These are phyloP conservation scores for Leccinellum rugosiceps DNA, from an alignment of 768 basidiomycete species.

Conservation along the genomic window DNA sequence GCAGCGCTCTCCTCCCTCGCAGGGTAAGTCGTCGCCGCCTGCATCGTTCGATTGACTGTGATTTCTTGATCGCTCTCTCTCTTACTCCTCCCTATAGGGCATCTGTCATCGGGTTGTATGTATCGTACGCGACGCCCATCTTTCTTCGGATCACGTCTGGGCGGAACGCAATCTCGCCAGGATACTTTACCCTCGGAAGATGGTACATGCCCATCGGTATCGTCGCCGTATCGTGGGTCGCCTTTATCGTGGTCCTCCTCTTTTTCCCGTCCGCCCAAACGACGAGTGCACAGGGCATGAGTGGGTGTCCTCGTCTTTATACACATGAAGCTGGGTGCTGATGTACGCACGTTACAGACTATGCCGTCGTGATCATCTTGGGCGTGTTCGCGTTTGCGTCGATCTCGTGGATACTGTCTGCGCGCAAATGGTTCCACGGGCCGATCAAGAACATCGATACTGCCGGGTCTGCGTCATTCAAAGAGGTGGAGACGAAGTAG, in stretches of 20 bases:
- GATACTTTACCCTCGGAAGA: conserved; percentile 57
- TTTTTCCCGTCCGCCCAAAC: conserved; percentile 50
- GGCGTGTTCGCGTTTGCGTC: conserved; percentile 63
- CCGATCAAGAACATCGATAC: conserved; percentile 52
- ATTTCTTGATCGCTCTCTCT: not conserved
- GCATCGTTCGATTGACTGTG: not conserved
- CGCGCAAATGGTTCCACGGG: conserved; percentile 68
- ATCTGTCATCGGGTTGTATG: conserved; percentile 69
- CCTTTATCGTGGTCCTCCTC: conserved; percentile 57
- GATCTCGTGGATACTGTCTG: conserved; percentile 62
- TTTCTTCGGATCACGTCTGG: conserved; percentile 72
- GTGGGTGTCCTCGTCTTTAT: conserved; percentile 36
- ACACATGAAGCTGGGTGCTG: not conserved
- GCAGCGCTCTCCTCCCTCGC: conserved; percentile 65
- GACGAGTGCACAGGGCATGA: conserved; percentile 48
- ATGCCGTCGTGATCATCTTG: conserved; percentile 63
- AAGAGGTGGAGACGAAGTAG: conserved; percentile 13
- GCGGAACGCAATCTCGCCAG: conserved; percentile 52
- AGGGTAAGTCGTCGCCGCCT: conserved; percentile 40
- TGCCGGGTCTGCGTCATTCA: not conserved
- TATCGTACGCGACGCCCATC: conserved; percentile 62
- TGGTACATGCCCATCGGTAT: conserved; percentile 60
- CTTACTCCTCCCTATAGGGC: conserved; percentile 38
- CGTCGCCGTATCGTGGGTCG: conserved; percentile 64
- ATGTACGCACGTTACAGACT: conserved; percentile 44